phyloP scores from a whole-genome alignment of 495 filamentous ascomycete species.

The Xylona heveae region DNA sequence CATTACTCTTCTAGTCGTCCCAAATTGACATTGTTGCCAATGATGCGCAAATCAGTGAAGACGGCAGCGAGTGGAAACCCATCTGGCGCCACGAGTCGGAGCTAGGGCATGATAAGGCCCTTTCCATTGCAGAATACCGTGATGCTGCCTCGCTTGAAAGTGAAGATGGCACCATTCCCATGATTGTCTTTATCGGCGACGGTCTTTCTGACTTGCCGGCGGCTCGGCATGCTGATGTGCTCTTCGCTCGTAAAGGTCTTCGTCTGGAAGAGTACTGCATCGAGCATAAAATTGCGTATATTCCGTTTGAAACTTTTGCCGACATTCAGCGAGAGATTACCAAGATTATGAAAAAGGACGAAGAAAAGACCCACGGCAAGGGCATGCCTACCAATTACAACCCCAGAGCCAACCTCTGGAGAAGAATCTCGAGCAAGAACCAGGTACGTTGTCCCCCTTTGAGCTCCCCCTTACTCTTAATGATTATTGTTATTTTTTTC shows the following conservation, averaged over 20 bases:
- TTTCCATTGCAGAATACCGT: slow-evolving; percentile 39
- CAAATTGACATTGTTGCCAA: slow-evolving; percentile 54
- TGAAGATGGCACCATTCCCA: slow-evolving; percentile 39
- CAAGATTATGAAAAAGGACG: slow-evolving; percentile 35
- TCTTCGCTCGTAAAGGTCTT: slow-evolving; percentile 51
- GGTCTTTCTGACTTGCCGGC: slow-evolving; percentile 58
- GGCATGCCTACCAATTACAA: slow-evolving; percentile 45
- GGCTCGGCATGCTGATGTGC: slow-evolving; percentile 51
- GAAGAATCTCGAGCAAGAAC: slow-evolving; percentile 37
- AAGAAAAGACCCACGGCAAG: slow-evolving; percentile 38
- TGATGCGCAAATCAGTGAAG: slow-evolving; percentile 35
- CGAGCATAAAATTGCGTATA: slow-evolving; percentile 40
- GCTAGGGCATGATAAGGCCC: slow-evolving; percentile 50
- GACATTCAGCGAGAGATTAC: slow-evolving; percentile 45
- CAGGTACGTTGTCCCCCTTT: slow-evolving; percentile 19
- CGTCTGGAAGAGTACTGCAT: slow-evolving; percentile 48
- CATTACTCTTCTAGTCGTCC: slow-evolving; percentile 17
- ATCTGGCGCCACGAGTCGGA: slow-evolving; percentile 48
- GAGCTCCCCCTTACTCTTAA: too few relatives aligned
- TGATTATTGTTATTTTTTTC: too few relatives aligned
- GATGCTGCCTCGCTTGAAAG: slow-evolving; percentile 26
- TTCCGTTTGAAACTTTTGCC: slow-evolving; percentile 43
- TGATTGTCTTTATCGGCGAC: slow-evolving; percentile 60
- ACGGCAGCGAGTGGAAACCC: slow-evolving; percentile 43
- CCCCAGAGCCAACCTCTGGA: slow-evolving; percentile 51